Base-by-base conservation (phyloP, 371 early-diverging fungal species). In the Rhizopus sp. region DNA sequence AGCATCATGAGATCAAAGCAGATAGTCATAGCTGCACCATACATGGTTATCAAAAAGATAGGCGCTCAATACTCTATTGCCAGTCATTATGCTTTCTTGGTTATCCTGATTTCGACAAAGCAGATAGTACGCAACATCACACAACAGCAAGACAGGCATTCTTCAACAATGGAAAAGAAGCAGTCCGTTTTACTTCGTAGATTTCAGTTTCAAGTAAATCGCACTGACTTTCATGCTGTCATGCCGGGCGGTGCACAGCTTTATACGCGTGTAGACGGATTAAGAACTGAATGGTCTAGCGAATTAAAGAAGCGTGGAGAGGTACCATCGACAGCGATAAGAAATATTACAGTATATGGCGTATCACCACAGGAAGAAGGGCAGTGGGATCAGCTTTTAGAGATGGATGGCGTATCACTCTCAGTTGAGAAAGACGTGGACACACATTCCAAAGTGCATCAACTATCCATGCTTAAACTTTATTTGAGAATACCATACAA, bases 361-460 rank as follows among this genome's bases (percentile, higher is more conserved):
- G 52, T 55, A 6, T 53, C 67, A 1, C 59, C 68, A 1, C 45
- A 53, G 6, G 23, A 70, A 16, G n/a, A 45, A 3, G 40, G 49
- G 2, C 50, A 57, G n/a, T 78, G 79, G 79, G 79, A 72, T 17
- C 72, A 75, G 41, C 44, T 78, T 8, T 15, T 78, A 7, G 75
- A 73, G 37, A 48, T 73, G 17, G 76, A 75, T 33, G 64, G 62
- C 41, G 12, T 77, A 12, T 37, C 39, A 2, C 64, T 72, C 38
- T 55, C 53, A 1, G 57, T 62, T 31, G 63, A 58, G 53, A 56
- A 71, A n/a, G 63, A 61, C 12, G 45, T 62, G 5, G 51, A 64
- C 47, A 44, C 42, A 10, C 31, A 51, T 3, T 38, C 55, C 30
- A 62, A 54, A 34, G 53, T 39, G 29, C 57, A 69, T 16, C 62